These are phyloP conservation scores for Trifolium fragiferum DNA, from an alignment of 306 rosid genomes.

Conservation along the genomic window DNA sequence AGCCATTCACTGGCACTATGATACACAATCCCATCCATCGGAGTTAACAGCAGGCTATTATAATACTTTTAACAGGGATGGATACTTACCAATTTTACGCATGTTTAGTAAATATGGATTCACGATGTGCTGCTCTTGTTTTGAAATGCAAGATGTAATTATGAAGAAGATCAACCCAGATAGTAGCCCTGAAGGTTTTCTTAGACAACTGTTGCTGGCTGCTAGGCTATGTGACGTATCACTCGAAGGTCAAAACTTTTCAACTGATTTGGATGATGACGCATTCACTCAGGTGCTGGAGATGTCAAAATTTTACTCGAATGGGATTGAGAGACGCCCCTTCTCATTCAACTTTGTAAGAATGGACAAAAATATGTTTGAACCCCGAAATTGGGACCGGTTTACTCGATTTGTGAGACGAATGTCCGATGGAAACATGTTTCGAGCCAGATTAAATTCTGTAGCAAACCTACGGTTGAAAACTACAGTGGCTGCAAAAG, in stretches of 20 bases:
- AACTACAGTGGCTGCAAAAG: conserved; percentile 50
- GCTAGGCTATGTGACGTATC: conserved; percentile 81
- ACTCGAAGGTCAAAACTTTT: conserved; percentile 75
- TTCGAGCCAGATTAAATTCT: conserved; percentile 79
- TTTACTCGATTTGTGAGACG: conserved; percentile 87
- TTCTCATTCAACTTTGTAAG: conserved; percentile 85
- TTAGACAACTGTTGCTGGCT: conserved; percentile 73
- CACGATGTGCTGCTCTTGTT: conserved; percentile 80
- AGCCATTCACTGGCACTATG: conserved; percentile 75
- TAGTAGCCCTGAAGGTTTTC: conserved; percentile 84
- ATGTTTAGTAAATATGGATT: conserved; percentile 75
- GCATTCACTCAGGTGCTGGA: conserved; percentile 67
- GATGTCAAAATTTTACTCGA: conserved; percentile 72
- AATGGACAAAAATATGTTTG: conserved; percentile 80
- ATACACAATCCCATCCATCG: conserved; percentile 74
- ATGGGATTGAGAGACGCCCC: conserved; percentile 77
- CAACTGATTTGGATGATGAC: conserved; percentile 58
- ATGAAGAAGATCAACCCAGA: conserved; percentile 59
- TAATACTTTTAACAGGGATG: conserved; percentile 68
- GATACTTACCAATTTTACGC: conserved; percentile 78
- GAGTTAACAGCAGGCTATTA: conserved; percentile 91
- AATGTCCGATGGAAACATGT: conserved; percentile 64
- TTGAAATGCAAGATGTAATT: conserved; percentile 67
- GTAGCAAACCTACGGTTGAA: conserved; percentile 51
- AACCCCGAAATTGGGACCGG: conserved; percentile 68